Base-by-base conservation (phyloP, 306 rosid species). In the Lathyrus oleraceus region DNA sequence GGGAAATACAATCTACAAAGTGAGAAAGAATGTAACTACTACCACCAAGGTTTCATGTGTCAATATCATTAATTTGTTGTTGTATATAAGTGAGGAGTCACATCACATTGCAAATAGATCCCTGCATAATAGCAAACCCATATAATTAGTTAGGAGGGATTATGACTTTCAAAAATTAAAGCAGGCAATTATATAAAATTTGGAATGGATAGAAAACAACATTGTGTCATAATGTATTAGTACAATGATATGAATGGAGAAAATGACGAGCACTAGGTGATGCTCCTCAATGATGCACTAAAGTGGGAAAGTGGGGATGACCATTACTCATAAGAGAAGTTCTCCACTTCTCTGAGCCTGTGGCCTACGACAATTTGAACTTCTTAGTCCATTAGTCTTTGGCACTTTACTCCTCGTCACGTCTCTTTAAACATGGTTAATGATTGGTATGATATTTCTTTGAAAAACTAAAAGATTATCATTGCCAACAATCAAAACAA, bases 301-400 rank as follows among this genome's bases (percentile, higher is more conserved):
- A 45, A 44, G 58, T 65, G 71, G 69, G 20, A 64, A 64, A 40
- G 69, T 42, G 53, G 69, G 69, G 53, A 64, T 45, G 57, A 0
- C 38, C 54, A 64, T 21, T 23, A 27, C 21, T 43, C 71, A 8
- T 23, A 2, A 43, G 38, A 43, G 10, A 25, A 65, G 7, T 65
- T n/a, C 13, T n/a, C 70, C 70, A 65, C 70, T 65, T 65, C 1
- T 48, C 5, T 0, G 5, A 15, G 2, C 19, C 3, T 0, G 17
- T 12, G 30, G 51, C 8, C 17, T 5, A 20, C 52, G 20, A 40
- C 38, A 23, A 3, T n/a, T 60, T 36, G 44, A 32, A 6, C 38
- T 32, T 32, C 38, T 32, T 32, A 32, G 8, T 32, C 38, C 39
- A 35, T 35, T 35, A 7, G 2, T 17, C 17, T 12, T 36, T 60